These are phyloP conservation scores for Ramaria sp. DNA, from an alignment of 768 basidiomycete species.

Conservation along the genomic window DNA sequence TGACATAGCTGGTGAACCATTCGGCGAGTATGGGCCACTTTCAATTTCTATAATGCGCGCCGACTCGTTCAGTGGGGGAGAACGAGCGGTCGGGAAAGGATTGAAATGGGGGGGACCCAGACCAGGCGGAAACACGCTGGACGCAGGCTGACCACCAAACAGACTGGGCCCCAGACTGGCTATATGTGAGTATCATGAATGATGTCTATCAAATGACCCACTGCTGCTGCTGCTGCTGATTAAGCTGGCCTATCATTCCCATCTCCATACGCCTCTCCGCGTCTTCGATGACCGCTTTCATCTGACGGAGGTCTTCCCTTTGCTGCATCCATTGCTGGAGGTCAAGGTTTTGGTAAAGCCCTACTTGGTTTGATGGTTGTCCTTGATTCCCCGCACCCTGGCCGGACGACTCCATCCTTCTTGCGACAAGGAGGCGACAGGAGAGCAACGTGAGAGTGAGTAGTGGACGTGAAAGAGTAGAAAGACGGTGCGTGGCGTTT, in stretches of 20 bases:
- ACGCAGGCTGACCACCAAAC: background rate
- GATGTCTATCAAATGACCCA: background rate
- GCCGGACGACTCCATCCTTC: background rate
- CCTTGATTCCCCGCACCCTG: background rate
- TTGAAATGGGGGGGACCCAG: background rate
- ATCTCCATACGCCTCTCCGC: background rate
- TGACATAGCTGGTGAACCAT: background rate
- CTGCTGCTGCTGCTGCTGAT: background rate
- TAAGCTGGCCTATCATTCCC: background rate
- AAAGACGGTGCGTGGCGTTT: background rate
- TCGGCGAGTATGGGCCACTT: background rate
- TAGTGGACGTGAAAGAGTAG: too few relatives aligned
- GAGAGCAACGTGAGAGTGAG: background rate
- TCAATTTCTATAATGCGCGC: slow-evolving; percentile 3
- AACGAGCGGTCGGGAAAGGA: background rate
- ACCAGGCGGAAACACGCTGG: too few relatives aligned
- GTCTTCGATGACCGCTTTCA: slow-evolving; percentile 1
- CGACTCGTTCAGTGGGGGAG: background rate
- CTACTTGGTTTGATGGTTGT: background rate
- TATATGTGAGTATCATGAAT: background rate
- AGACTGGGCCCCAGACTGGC: background rate
- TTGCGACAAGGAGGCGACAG: background rate
- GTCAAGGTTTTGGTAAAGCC: background rate
- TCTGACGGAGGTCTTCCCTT: background rate
- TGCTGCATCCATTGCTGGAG: background rate